Conservation (phyloP, 768 basidiomycete genomes). For the Termitomyces sp. region DNA sequence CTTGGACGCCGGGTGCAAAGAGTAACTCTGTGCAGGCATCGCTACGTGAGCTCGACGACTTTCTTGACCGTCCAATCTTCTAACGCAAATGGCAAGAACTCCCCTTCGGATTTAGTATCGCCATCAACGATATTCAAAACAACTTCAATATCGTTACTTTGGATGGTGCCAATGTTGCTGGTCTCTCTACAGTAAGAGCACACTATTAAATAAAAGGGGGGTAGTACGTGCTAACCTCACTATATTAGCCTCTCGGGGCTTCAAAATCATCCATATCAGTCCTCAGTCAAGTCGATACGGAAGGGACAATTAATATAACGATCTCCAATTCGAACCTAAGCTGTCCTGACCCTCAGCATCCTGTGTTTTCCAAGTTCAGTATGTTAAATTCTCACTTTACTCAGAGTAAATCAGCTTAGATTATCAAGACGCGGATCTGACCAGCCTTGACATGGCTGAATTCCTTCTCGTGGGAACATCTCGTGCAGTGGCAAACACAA, state of each 20-base stretch:
- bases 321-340: conserved; percentile 48
- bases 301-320: conserved; percentile 59
- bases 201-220: background rate
- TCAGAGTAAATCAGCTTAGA: background rate
- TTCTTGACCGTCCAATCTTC: background rate
- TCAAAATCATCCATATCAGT: conserved; percentile 57
- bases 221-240: background rate
- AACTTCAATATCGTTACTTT: conserved; percentile 50
- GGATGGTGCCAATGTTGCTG: conserved; percentile 47
- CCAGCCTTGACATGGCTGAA: conserved; percentile 35
- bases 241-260: conserved; percentile 49
- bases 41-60: conserved; percentile 35
- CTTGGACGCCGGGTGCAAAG: conserved; percentile 53
- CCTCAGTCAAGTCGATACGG: conserved; percentile 45
- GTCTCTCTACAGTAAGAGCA: conserved; percentile 46
- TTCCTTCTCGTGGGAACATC: conserved; percentile 60
- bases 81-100: conserved; percentile 34
- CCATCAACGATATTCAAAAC: conserved; percentile 58
- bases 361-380: conserved; percentile 57
- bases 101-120: conserved; percentile 64
- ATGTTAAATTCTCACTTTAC: conserved; percentile 16
- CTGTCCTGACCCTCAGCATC: conserved; percentile 40
- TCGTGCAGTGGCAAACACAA: conserved; percentile 51
- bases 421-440: conserved; percentile 47
- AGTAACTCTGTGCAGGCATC: conserved; percentile 56